Evolutionary conservation across 2,329 filamentous ascomycete genomes (phyloP).

Genomic region (Fusarium paranaense): DNA sequence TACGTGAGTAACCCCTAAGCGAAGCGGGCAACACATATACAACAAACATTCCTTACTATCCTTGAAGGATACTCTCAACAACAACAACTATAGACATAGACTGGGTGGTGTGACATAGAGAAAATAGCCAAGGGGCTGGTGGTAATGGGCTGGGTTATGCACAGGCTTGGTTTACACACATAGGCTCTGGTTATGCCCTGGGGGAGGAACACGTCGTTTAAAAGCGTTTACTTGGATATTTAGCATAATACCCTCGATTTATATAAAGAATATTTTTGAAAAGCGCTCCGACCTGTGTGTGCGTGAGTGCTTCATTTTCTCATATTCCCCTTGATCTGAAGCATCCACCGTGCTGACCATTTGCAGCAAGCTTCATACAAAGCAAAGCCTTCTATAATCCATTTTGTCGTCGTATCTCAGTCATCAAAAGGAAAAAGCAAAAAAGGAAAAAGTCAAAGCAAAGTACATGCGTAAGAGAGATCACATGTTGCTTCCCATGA

Average conservation of each 20-base stretch:
- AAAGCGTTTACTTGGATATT: conserved; percentile 30
- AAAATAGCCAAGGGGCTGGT: not conserved
- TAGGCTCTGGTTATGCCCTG: conserved; percentile 6
- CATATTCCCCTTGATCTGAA: conserved; percentile 16
- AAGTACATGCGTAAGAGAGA: not conserved
- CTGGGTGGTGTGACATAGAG: not conserved
- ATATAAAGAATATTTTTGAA: conserved; percentile 10
- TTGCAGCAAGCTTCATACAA: conserved; percentile 18
- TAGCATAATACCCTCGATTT: conserved; percentile 42
- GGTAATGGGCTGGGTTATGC: conserved; percentile 16
- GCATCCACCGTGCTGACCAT: conserved; percentile 13
- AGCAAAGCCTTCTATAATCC: conserved; percentile 5
- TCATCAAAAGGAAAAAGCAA: not conserved
- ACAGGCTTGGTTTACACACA: conserved; percentile 18
- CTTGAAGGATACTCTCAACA: not conserved
- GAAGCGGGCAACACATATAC: not conserved
- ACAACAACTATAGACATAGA: conserved; percentile 8
- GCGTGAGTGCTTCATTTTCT: conserved; percentile 17
- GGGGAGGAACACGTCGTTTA: not conserved
- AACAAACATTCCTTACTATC: conserved; percentile 2
- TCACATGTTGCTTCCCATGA: not conserved
- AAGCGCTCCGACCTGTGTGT: conserved; percentile 3
- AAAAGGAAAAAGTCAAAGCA: not conserved
- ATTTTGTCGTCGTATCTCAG: conserved; percentile 16
- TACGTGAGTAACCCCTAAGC: conserved; percentile 60